Base-by-base conservation (phyloP, 1,139 yeast species). In the Meyerozyma sp. region DNA sequence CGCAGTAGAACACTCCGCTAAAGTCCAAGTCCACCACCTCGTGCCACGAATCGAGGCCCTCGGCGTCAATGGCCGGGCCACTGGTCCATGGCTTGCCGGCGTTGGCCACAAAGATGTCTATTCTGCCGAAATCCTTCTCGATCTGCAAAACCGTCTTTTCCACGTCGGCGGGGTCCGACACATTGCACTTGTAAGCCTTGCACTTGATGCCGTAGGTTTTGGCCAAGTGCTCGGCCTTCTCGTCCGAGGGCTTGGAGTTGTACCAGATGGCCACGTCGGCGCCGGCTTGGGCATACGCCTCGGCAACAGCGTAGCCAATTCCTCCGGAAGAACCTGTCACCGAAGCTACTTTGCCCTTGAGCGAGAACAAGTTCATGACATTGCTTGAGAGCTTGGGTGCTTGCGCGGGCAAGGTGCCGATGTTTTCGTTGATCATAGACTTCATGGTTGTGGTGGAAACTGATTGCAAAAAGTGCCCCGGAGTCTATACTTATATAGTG, bases 1-100 rank as follows among this genome's bases (percentile, higher is more conserved):
- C 84, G 58, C 56, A 52, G 50, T 49, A 84, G 69, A 82, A 87
- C 27, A 83, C 87, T 23, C 93, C 91, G 56, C 81, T 82, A 51
- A 87, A 68, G 57, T 86, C 91, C 50, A 83, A 71, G 61, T 84
- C 81, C 49, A 87, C 70, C 45, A 87, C 81, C 57, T 76, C 77
- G 51, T 81, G 68, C 90, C 90, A 86, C 13, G 46, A 38, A 25
- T 52, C 55, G 39, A 48, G 47, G n/a, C 61, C 62, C 26, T 54
- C 53, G 26, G 47, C 56, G 20, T 59, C 60, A 30, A 52, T 39
- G 39, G 49, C 46, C 26, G 44, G 40, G 16, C 56, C 56, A 16
- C 41, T 38, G 37, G 51, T 50, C 54, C 54, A 52, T 34, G 56
- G 52, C 10, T 50, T 49, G 37, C 56, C 56, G 13, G 56, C 56